Conservation (phyloP, 2,329 filamentous ascomycete genomes). For the Sclerotinia subarctica region DNA sequence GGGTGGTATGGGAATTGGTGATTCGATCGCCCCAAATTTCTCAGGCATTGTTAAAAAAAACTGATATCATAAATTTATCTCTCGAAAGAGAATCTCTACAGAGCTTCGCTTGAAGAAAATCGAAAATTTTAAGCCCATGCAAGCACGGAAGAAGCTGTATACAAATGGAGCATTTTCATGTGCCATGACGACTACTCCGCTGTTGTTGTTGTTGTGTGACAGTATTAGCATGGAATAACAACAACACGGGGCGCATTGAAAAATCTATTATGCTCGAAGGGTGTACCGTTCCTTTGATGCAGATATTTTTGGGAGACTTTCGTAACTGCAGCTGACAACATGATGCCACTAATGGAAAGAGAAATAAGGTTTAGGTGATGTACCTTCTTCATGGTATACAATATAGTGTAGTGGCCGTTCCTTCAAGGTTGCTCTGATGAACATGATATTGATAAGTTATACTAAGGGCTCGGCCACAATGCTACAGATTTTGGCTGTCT, state of each 20-base stretch:
- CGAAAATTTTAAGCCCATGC: neutral
- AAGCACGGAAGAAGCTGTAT: neutral
- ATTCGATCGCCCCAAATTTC: neutral
- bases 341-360: neutral
- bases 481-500: neutral
- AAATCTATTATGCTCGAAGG: neutral
- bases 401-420: neutral
- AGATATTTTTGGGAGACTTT: neutral
- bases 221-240: neutral
- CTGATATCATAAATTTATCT: neutral
- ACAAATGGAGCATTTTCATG: neutral
- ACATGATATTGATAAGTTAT: neutral
- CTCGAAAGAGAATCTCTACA: neutral
- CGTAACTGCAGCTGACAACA: neutral
- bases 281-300: neutral
- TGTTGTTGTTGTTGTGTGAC: neutral
- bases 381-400: neutral
- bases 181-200: neutral
- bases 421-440: neutral
- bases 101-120: neutral
- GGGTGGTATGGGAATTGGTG: neutral
- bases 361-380: neutral
- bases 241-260: neutral
- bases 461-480: neutral
- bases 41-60: neutral